Percentiles rank a stretch among this genome's conserved stretches.
Conservation (phyloP, 257 asterid genomes). For the Solanum ossicruentum region DNA sequence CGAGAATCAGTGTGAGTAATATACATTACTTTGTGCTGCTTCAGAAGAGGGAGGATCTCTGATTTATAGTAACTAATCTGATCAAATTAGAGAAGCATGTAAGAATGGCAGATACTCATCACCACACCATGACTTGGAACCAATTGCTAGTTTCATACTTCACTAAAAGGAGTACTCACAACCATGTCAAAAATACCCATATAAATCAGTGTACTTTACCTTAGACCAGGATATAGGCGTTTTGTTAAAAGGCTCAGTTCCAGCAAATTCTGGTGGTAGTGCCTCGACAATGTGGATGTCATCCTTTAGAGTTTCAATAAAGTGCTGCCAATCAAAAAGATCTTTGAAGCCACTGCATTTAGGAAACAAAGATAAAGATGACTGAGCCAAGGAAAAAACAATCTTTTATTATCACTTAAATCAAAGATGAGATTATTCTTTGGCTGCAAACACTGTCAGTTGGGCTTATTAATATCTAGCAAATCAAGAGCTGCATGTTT, state of each 20-base stretch:
- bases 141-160: neutral
- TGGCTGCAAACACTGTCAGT: neutral
- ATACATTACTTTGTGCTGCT: slow-evolving; percentile 86
- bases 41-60: slow-evolving; percentile 75
- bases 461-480: neutral
- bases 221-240: slow-evolving; percentile 98
- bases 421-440: neutral
- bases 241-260: slow-evolving; percentile 69
- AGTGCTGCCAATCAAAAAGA: slow-evolving; percentile 89
- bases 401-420: neutral
- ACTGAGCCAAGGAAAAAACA: neutral
- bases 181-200: neutral
- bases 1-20: slow-evolving; percentile 94
- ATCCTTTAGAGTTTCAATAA: slow-evolving; percentile 67
- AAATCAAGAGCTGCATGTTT: neutral
- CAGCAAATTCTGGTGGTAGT: slow-evolving; percentile 72
- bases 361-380: neutral
- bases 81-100: neutral
- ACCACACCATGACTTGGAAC: neutral
- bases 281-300: slow-evolving; percentile 67
- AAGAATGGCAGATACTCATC: neutral
- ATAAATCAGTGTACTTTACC: slow-evolving; percentile 25
- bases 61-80: slow-evolving; percentile 78
- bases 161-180: neutral
- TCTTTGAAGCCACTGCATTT: slow-evolving; percentile 85